Base-by-base conservation (phyloP, 257 asterid species). In the Rhazya stricta region DNA sequence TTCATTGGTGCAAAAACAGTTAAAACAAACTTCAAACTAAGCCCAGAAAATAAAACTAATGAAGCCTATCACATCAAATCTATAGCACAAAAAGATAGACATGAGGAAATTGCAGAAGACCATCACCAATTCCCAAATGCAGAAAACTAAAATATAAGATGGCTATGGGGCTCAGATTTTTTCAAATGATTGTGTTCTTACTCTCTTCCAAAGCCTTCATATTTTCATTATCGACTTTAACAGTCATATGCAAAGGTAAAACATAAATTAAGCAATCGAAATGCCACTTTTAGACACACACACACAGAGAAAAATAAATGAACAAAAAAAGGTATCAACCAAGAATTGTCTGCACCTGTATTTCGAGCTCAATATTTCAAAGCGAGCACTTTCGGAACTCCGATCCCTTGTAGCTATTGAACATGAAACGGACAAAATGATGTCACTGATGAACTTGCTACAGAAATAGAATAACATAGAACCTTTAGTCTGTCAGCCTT, bases 401-500 rank as follows among this genome's bases (percentile, higher is more conserved):
- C 98, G 89, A 67, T 92, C 98, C 80, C 99, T 84, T 67, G 81
- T 78, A 69, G 97, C 82, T 79, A 83, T 87, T 72, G 99, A 95
- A 82, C 98, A 95, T 71, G 98, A 91, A 84, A 91, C 81, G 58
- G 91, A 88, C 96, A 95, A 84, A 77, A 95, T 82, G 81, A 86
- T 79, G 78, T 95, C 98, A 83, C 99, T 95, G 77, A 95, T 86
- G 84, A 91, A 92, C 83, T 91, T 89, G 88, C 99, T 95, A 85
- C 88, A 80, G 73, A 72, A 4, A 67, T n/a, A 18, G 65, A 83
- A 32, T 30, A 54, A 9, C 45, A 73, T 12, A 30, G 37, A 19
- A 50, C 36, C 25, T 60, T 77, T 72, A 83, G 78, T 69, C 21
- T 15, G 30, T 41, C 71, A 69, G 18, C 42, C 15, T 57, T 48